Base-by-base conservation (phyloP, 2,329 filamentous ascomycete genomes). In the Penicillium janthinellum region DNA sequence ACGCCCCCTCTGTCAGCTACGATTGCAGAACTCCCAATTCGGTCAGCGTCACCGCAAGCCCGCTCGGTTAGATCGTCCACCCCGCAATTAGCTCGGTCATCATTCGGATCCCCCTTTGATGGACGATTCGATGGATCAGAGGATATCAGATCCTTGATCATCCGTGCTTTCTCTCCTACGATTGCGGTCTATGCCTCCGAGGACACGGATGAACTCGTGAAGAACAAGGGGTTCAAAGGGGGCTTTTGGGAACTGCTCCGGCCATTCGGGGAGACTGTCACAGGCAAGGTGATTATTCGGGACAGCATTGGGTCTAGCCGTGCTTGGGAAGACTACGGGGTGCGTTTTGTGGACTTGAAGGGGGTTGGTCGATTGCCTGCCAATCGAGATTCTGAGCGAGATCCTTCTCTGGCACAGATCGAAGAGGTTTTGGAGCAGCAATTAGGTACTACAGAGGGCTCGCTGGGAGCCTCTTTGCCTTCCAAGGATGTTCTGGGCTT, bases 221-320 rank as follows among this genome's bases (percentile, higher is more conserved):
- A 82, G 60, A 88, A 90, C 64, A 99, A 99, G 77, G 96, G 96
- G 0, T 91, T 98, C 66, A 81, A 86, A 41, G 84, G 87, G 47
- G 93, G 94, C 0, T 82, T 99, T 51, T 88, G 92, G 81, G 90
- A 96, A 75, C 80, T 99, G 25, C 79, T 99, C 57, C 84, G 94
- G 53, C 94, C 95, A 0, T 99, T 96, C 78, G 95, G 95, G 34
- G 95, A 99, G 77, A 86, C 84, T 15, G 84, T 98, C 0, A 86
- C 89, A 52, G 95, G 95, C 34, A 96, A 95, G 71, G 89, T 99
- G 54, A 90, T 90, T 3, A 89, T 98, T 57, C 83, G 95, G 68
- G 95, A 99, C 77, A 97, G 93, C 72, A 88, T 91, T 67, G 94
- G 95, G 8, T 86, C 89, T 45, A 93, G 92, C 72, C 87, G 87